A percentile compares a stretch with the other conserved stretches of the same genome.
Conservation (phyloP, 495 filamentous ascomycete genomes). For the Collariella sp. region DNA sequence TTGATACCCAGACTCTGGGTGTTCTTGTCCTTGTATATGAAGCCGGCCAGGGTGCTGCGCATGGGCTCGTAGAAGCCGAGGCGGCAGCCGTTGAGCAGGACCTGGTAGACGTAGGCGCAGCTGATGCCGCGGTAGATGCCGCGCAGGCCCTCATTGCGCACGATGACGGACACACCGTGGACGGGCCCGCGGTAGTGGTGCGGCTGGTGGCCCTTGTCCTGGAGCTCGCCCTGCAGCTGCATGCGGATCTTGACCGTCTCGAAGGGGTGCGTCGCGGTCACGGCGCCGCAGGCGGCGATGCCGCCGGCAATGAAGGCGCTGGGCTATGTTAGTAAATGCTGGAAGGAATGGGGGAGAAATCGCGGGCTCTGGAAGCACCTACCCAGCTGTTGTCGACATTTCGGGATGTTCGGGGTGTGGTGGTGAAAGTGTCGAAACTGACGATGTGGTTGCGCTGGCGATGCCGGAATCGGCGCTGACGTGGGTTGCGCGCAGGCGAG, state of each 20-base stretch:
- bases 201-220: slow-evolving; percentile 70
- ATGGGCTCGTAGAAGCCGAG: slow-evolving; percentile 97
- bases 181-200: slow-evolving; percentile 87
- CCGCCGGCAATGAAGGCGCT: slow-evolving; percentile 86
- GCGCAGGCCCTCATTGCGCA: slow-evolving; percentile 78
- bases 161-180: slow-evolving; percentile 84
- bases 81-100: slow-evolving; percentile 91
- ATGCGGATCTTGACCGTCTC: slow-evolving; percentile 98
- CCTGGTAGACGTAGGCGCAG: slow-evolving; percentile 94
- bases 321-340: slow-evolving; percentile 15
- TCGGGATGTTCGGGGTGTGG: background rate
- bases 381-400: slow-evolving; percentile 45
- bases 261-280: slow-evolving; percentile 96
- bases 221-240: slow-evolving; percentile 94
- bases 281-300: slow-evolving; percentile 92
- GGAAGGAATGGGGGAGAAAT: background rate
- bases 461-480: slow-evolving; percentile 3
- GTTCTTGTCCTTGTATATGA: slow-evolving; percentile 59
- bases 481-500: slow-evolving; percentile 2
- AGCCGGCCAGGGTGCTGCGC: slow-evolving; percentile 53
- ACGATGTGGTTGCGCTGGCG: background rate
- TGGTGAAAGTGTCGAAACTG: background rate
- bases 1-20: slow-evolving; percentile 83
- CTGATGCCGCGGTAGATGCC: slow-evolving; percentile 87
- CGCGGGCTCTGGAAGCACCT: slow-evolving; percentile 10